Percentiles rank a stretch among this genome's conserved stretches.
These are phyloP conservation scores for Venturia pyrina DNA, from an alignment of 2,329 filamentous ascomycete species.

Conservation along the genomic window DNA sequence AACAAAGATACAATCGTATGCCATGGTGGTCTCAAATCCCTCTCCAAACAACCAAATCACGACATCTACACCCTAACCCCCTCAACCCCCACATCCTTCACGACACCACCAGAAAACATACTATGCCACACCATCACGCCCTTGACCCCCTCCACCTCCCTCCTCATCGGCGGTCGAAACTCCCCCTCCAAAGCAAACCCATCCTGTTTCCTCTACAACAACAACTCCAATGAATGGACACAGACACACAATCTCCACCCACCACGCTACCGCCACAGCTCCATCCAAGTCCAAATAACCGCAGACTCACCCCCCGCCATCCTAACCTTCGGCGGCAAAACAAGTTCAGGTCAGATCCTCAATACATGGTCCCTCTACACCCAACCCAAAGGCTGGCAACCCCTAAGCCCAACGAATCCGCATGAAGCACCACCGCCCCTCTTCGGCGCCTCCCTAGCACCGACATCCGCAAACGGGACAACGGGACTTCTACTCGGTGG, in stretches of 20 bases:
- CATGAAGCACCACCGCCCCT: slow-evolving; percentile 25
- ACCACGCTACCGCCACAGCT: slow-evolving; percentile 68
- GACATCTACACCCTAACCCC: slow-evolving; percentile 26
- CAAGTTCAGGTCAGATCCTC: slow-evolving; percentile 30
- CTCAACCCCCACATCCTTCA: too few species aligned
- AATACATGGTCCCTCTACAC: slow-evolving; percentile 37
- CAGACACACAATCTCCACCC: slow-evolving; percentile 54
- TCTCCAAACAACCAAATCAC: slow-evolving; percentile 38
- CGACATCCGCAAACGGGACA: slow-evolving; percentile 21
- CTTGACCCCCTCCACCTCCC: slow-evolving; percentile 44
- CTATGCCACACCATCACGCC: slow-evolving; percentile 72
- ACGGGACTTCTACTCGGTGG: slow-evolving; percentile 63
- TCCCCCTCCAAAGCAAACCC: slow-evolving; percentile 59
- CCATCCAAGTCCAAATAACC: slow-evolving; percentile 39
- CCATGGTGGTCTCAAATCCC: slow-evolving; percentile 36
- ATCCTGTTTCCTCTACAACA: slow-evolving; percentile 66
- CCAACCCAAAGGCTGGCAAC: slow-evolving; percentile 40
- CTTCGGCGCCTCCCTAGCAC: slow-evolving; percentile 49
- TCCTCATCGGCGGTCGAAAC: slow-evolving; percentile 69
- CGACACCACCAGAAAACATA: slow-evolving; percentile 22
- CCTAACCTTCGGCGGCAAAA: slow-evolving; percentile 37
- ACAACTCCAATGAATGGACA: slow-evolving; percentile 46
- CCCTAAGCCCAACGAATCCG: slow-evolving; percentile 18
- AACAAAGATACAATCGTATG: slow-evolving; percentile 26
- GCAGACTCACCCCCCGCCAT: slow-evolving; percentile 29